Evolutionary conservation across 2,329 filamentous ascomycete species (phyloP), one percentile per base, ranked within the genome.

Genomic region (Fusarium sp.): DNA sequence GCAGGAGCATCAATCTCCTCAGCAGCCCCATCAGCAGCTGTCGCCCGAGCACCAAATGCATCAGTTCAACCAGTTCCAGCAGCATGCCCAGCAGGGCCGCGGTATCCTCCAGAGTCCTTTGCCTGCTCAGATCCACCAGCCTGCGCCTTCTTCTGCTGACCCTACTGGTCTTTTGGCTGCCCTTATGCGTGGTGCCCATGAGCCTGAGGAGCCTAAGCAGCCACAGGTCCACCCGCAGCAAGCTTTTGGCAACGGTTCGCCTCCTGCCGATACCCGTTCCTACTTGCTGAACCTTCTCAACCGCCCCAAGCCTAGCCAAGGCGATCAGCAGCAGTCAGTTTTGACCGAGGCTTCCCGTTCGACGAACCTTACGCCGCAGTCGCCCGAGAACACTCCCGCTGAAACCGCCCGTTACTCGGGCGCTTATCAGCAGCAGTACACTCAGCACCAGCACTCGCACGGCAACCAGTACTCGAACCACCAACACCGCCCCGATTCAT

Each of bases 221-320:
- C 50, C 76, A 70, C 76, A 44, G 51, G 73, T 43, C 18, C 66
- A 59, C 56, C 75, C 66, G 51, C 59, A 74, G 46, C 79, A 75
- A 58, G 73, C 81, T 42, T 87, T 86, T 81, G 83, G 80, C 68
- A 80, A 83, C 27, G 83, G 83, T 34, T 83, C 87, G 45, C 87
- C 89, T 56, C 82, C 87, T 24, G 86, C 89, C 49, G 91, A 94
- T 79, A 93, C 94, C 7, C 92, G 97, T 80, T 91, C 95, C 70
- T 92, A 96, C 77, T 85, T 99, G 50, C 89, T 98, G 68, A 92
- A 93, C 74, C 85, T 98, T 63, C 87, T 99, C 70, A 96, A 94
- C 76, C 90, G 92, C 51, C 90, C 92, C 55, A 94, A 91, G 81
- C 89, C 89, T 15, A 84, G 85, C 62, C 89, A 91, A 78, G 84